Evolutionary conservation across 441 rosid genomes (phyloP), one percentile per base, ranked within the genome.

Genomic region (Iberis amara): DNA sequence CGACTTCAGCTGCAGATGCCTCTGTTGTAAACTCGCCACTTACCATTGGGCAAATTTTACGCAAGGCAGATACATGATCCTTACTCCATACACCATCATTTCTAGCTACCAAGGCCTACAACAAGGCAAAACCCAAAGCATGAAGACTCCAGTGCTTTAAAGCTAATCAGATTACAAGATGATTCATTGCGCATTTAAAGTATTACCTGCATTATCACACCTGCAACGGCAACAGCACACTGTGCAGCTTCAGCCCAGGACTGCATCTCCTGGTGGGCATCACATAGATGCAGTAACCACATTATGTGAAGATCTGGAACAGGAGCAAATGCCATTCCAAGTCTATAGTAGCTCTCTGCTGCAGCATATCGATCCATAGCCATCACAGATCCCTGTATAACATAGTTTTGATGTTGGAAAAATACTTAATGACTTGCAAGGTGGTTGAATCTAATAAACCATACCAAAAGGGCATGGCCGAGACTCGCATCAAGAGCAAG

Each of bases 191-290:
- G n/a, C 51, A 33, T 39, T 23, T 13, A 37, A 28, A 39, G 12
- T 39, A 49, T 50, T 71, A 88, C 99, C 99, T 94, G 99, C 99
- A 94, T 89, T 56, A 94, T 85, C 74, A 89, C 94, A 68, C 99
- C 99, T 59, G 97, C 97, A 72, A 94, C 99, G 57, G 95, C 97
- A 33, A 94, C 99, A 68, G 99, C 99, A 73, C 97, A 89, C 49
- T 94, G 82, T 10, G 99, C 99, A 61, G 99, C 96, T 78, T 94
- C 97, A 68, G 99, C 97, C 82, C 85, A 94, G 45, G 99, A 89
- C 71, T 89, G 99, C 97, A 94, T 94, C 80, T 94, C 99, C 77
- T 94, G 99, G 79, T 89, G 99, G 1, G 99, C 97, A 73, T 94
- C 99, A 61, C 99, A 94, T 47, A 94, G 72, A 80, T 94, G 99